Percentiles rank a stretch among this genome's conserved stretches.
Conservation (phyloP, 2,329 filamentous ascomycete species). For the Didymellaceae sp. region DNA sequence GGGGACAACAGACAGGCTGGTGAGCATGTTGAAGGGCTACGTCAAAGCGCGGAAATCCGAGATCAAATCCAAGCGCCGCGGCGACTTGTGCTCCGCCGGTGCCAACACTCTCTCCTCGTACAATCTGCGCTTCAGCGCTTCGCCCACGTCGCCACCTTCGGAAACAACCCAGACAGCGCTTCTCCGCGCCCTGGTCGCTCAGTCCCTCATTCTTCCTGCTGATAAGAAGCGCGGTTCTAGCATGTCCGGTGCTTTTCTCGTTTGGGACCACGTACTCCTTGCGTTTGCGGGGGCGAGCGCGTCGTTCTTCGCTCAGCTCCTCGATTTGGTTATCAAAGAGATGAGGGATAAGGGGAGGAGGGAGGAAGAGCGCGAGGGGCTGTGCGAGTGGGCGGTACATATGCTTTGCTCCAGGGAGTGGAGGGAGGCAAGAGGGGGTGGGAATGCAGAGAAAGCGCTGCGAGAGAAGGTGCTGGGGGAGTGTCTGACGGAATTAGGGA, state of each 20-base stretch:
- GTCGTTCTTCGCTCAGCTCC: conserved; percentile 45
- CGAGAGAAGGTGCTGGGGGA: conserved; percentile 19
- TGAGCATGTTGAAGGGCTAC: conserved; percentile 44
- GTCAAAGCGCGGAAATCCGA: conserved; percentile 40
- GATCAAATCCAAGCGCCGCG: conserved; percentile 29
- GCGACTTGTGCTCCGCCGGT: conserved; percentile 20
- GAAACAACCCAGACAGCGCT: conserved; percentile 14
- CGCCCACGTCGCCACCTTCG: conserved; percentile 16
- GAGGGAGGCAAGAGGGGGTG: conserved; percentile 32
- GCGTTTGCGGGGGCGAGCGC: conserved; percentile 42
- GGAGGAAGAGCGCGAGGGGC: conserved; percentile 50
- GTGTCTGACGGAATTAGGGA: conserved; percentile 48
- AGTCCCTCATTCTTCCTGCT: conserved; percentile 43
- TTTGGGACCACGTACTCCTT: conserved; percentile 52
- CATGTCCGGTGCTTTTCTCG: conserved; percentile 53
- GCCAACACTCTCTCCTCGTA: conserved; percentile 27
- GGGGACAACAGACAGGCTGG: conserved; percentile 25
- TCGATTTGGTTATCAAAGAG: conserved; percentile 49
- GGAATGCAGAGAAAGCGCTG: conserved; percentile 13
- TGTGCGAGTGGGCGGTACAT: conserved; percentile 59
- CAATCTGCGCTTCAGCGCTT: conserved; percentile 16
- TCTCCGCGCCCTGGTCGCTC: background rate
- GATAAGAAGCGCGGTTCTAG: conserved; percentile 40
- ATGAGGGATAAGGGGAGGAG: conserved; percentile 37
- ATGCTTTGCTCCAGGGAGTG: conserved; percentile 52